Percentiles rank a stretch among this genome's conserved stretches.
Conservation (phyloP, 352 stramenopile genomes). For the Phytophthora citrophthora region DNA sequence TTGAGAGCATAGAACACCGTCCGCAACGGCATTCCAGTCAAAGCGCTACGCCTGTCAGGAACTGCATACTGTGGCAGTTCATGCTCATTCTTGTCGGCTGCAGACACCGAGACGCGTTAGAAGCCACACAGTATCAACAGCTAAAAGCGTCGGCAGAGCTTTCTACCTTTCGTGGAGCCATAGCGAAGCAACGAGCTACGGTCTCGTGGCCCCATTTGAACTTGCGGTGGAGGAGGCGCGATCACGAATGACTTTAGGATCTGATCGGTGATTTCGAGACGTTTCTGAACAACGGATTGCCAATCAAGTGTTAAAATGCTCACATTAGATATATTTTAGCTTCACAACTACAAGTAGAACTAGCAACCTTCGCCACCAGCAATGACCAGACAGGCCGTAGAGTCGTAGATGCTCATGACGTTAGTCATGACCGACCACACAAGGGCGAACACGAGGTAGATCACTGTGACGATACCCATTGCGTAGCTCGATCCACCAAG, state of each 20-base stretch:
- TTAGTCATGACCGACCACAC: slow-evolving; percentile 62
- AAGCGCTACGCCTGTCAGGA: background rate
- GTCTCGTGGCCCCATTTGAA: slow-evolving; percentile 38
- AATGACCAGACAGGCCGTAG: slow-evolving; percentile 59
- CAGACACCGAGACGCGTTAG: background rate
- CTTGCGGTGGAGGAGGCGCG: slow-evolving; percentile 14
- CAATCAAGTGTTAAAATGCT: slow-evolving; percentile 7
- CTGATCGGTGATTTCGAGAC: slow-evolving; percentile 2
- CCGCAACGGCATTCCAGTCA: slow-evolving; percentile 28
- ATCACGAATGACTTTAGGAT: slow-evolving; percentile 18
- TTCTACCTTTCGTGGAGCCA: slow-evolving; percentile 49
- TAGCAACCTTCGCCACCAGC: slow-evolving; percentile 57
- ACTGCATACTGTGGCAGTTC: slow-evolving; percentile 20
- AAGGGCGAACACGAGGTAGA: slow-evolving; percentile 55
- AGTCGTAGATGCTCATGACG: slow-evolving; percentile 65
- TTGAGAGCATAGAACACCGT: slow-evolving; percentile 68
- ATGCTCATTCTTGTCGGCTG: slow-evolving; percentile 14
- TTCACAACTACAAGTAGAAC: slow-evolving; percentile 4
- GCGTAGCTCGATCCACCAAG: slow-evolving; percentile 56
- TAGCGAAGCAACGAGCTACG: slow-evolving; percentile 69
- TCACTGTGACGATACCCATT: slow-evolving; percentile 53
- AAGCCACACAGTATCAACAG: no score
- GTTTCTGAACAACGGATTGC: slow-evolving; percentile 10
- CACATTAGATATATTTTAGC: background rate
- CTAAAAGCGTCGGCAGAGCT: background rate